These are phyloP conservation scores for Ceratocystis lukuohia DNA, from an alignment of 2,329 filamentous ascomycete species.

Conservation along the genomic window DNA sequence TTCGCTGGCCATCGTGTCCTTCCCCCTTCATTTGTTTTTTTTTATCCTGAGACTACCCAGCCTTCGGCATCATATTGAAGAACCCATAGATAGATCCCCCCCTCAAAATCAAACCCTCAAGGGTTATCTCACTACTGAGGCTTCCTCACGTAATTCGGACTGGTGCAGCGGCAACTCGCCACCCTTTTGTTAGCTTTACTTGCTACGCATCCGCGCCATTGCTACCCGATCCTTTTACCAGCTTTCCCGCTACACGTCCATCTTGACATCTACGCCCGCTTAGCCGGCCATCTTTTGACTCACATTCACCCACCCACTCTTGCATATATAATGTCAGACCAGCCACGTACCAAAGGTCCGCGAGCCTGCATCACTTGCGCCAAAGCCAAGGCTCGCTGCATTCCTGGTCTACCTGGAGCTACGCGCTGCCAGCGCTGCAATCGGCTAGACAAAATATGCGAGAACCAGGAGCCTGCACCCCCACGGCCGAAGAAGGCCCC, in stretches of 20 bases:
- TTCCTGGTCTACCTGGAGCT: constrained; percentile 30
- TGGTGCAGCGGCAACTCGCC: background rate
- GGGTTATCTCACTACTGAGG: background rate
- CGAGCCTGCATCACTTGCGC: constrained; percentile 39
- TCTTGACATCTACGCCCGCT: background rate
- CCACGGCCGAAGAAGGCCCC: constrained; percentile 35
- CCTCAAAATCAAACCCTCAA: background rate
- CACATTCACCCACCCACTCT: background rate
- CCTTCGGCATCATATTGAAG: too few relatives aligned
- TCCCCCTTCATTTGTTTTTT: background rate
- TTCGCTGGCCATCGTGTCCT: background rate
- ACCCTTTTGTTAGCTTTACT: background rate
- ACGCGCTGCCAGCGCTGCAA: constrained; percentile 38
- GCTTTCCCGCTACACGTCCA: background rate
- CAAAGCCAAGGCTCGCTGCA: constrained; percentile 39
- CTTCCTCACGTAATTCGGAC: too few relatives aligned
- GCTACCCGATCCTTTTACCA: background rate
- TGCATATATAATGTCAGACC: background rate
- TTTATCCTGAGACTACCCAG: background rate
- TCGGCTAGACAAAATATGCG: constrained; percentile 35
- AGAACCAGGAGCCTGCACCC: constrained; percentile 35
- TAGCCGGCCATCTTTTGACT: too few relatives aligned
- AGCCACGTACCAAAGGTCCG: constrained; percentile 29
- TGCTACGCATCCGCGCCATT: background rate
- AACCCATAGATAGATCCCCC: background rate